Conservation (phyloP, 106 monocot species). For the Alisma plantagoaquatica region DNA sequence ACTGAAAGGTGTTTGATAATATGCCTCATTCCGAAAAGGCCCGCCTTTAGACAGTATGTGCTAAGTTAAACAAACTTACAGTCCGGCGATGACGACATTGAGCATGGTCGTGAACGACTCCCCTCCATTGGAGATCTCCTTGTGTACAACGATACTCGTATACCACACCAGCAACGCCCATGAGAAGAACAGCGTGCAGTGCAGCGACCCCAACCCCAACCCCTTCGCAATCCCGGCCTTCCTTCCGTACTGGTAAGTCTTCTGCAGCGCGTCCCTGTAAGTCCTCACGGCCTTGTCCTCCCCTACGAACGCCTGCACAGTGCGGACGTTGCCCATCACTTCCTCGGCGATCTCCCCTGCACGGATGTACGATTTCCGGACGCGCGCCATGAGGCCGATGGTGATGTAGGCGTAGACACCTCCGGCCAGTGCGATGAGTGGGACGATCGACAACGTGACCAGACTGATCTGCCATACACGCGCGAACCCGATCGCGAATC, state of each 20-base stretch:
- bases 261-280: slow-evolving; percentile 44
- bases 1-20: too few relatives aligned
- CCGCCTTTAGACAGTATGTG: too few relatives aligned
- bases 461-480: slow-evolving; percentile 98
- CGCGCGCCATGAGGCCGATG: slow-evolving; percentile 85
- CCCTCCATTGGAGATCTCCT: slow-evolving; percentile 77
- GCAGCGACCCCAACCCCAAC: slow-evolving; percentile 77
- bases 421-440: slow-evolving; percentile 85
- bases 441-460: slow-evolving; percentile 95
- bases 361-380: slow-evolving; percentile 86
- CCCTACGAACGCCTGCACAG: slow-evolving; percentile 90
- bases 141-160: slow-evolving; percentile 83
- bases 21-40: too few relatives aligned
- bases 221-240: slow-evolving; percentile 87
- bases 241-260: slow-evolving; percentile 80
- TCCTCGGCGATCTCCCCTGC: slow-evolving; percentile 97
- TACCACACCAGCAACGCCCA: slow-evolving; percentile 97
- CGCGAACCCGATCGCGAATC: slow-evolving; percentile 84
- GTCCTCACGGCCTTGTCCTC: slow-evolving; percentile 76
- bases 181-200: slow-evolving; percentile 76
- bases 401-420: slow-evolving; percentile 79
- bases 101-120: slow-evolving; percentile 99
- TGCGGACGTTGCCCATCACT: slow-evolving; percentile 82
- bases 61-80: slow-evolving; percentile 45
- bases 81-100: slow-evolving; percentile 91